phyloP scores from a whole-genome alignment of 371 early-diverging fungal genomes.

The Mortierella sp. region DNA sequence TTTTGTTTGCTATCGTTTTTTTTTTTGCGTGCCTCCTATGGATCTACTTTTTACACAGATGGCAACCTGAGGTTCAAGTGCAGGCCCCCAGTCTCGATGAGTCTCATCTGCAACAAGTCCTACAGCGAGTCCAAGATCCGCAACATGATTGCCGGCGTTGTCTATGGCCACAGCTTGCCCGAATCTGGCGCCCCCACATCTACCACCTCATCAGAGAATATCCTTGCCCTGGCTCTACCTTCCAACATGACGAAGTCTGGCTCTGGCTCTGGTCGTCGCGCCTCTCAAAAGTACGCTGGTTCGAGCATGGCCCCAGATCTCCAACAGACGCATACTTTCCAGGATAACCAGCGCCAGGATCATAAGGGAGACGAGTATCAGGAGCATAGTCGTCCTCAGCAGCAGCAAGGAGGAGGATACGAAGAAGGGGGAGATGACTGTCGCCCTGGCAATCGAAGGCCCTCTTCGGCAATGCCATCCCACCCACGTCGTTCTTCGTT shows the following conservation, averaged over 20 bases:
- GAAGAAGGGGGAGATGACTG: background rate
- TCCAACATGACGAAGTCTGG: conserved; percentile 9
- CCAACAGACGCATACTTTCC: conserved; percentile 1
- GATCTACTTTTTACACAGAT: conserved; percentile 9
- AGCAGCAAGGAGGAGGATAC: background rate
- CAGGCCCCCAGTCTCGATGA: conserved; percentile 52
- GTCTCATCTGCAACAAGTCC: conserved; percentile 50
- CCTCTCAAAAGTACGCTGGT: conserved; percentile 19
- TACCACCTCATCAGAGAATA: conserved; percentile 24
- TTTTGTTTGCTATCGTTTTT: background rate
- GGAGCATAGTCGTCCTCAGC: background rate
- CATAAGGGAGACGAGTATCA: conserved; percentile 2
- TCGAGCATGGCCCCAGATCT: background rate
- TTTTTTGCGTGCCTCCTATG: background rate
- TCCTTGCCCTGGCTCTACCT: conserved; percentile 41
- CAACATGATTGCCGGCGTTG: conserved; percentile 51
- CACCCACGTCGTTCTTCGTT: conserved; percentile 26
- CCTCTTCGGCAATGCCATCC: conserved; percentile 14
- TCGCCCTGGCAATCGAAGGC: conserved; percentile 20
- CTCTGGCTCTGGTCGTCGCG: conserved; percentile 12
- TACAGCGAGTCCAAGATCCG: conserved; percentile 54
- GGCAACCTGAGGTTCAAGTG: conserved; percentile 56
- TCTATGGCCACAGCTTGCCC: conserved; percentile 39
- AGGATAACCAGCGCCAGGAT: conserved; percentile 6
- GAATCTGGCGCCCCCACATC: conserved; percentile 19